Evolutionary conservation across 257 asterid genomes (phyloP).

Genomic region (Solanum pimpinellifolium): DNA sequence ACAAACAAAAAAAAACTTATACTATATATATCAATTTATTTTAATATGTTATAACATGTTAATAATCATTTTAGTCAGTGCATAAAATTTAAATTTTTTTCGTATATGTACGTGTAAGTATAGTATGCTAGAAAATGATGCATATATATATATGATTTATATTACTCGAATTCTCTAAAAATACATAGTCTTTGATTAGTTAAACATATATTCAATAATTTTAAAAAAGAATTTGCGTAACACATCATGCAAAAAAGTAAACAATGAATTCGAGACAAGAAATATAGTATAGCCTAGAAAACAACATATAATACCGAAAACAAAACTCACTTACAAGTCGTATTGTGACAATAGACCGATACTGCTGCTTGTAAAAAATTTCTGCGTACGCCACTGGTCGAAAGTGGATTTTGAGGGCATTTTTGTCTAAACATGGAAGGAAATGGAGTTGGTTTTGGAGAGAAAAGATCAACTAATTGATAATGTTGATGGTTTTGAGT

Average conservation of each 20-base stretch:
- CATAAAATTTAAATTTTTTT: background rate
- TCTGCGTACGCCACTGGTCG: background rate
- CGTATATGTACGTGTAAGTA: background rate
- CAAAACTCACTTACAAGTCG: background rate
- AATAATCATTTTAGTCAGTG: background rate
- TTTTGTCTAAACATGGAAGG: slow-evolving; percentile 2
- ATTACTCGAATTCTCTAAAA: background rate
- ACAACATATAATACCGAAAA: background rate
- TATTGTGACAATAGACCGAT: background rate
- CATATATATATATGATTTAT: background rate
- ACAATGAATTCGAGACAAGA: background rate
- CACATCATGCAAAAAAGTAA: background rate
- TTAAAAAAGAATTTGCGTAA: too few species aligned
- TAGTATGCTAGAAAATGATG: background rate
- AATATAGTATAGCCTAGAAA: background rate
- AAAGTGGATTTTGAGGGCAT: background rate
- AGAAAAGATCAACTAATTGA: slow-evolving; percentile 10
- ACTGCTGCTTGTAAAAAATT: background rate
- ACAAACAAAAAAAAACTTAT: background rate
- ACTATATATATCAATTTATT: background rate
- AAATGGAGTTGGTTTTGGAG: slow-evolving; percentile 7
- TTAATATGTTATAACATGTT: background rate
- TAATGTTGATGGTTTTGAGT: background rate
- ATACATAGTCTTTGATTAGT: background rate
- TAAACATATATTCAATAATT: too few species aligned